Evolutionary conservation across 2,329 filamentous ascomycete species (phyloP).

Genomic region (Exophiala sp.): DNA sequence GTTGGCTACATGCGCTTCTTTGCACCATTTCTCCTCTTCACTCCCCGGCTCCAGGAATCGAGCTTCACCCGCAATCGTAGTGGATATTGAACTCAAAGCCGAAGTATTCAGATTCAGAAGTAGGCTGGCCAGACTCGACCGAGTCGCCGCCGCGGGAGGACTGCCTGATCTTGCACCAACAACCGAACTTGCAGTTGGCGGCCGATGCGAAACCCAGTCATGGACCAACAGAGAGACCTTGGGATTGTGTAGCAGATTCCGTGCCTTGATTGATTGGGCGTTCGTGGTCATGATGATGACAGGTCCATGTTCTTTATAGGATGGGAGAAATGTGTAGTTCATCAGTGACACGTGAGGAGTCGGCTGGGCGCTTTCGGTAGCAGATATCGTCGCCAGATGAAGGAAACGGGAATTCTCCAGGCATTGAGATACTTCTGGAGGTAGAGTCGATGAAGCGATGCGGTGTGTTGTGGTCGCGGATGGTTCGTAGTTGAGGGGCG

Average conservation of each 20-base stretch:
- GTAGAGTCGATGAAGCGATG: constrained; percentile 63
- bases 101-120: constrained; percentile 88
- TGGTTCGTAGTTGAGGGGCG: constrained; percentile 67
- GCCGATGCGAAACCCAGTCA: constrained; percentile 93
- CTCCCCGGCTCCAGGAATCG: constrained; percentile 64
- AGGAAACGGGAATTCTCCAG: constrained; percentile 94
- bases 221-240: constrained; percentile 92
- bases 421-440: constrained; percentile 79
- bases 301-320: constrained; percentile 43
- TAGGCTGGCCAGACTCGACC: constrained; percentile 72
- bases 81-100: constrained; percentile 79
- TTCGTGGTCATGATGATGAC: constrained; percentile 93
- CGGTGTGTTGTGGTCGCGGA: constrained; percentile 68
- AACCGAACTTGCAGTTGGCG: constrained; percentile 57
- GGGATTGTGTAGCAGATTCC: constrained; percentile 76
- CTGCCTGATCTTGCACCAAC: constrained; percentile 54
- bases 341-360: constrained; percentile 94
- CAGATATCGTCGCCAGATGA: constrained; percentile 77
- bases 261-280: constrained; percentile 62
- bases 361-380: constrained; percentile 42
- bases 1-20: constrained; percentile 77
- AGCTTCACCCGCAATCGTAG: constrained; percentile 87
- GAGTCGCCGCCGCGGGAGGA: constrained; percentile 55
- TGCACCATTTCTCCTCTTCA: constrained; percentile 79
- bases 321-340: constrained; percentile 95